Evolutionary conservation across 2,329 filamentous ascomycete species (phyloP).

Genomic region (Monosporascus cannonballus): DNA sequence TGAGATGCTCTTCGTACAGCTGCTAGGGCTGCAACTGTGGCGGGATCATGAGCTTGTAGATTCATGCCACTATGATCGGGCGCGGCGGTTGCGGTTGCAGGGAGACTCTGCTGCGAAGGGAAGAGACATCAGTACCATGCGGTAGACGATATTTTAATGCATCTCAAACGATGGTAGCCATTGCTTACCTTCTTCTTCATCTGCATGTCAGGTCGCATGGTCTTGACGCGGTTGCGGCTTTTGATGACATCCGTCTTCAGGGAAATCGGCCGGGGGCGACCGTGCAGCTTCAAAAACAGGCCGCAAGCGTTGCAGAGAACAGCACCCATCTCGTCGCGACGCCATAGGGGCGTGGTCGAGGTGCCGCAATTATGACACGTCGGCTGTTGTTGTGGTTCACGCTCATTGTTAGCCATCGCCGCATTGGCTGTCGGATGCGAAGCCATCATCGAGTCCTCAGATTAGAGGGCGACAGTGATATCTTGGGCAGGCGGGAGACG

Average conservation of each 20-base stretch:
- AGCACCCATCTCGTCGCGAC: conserved; percentile 89
- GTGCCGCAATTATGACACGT: conserved; percentile 96
- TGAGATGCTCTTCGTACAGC: conserved; percentile 54
- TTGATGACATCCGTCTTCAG: conserved; percentile 99
- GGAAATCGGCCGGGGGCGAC: conserved; percentile 85
- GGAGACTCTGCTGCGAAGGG: conserved; percentile 32
- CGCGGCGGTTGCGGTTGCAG: conserved; percentile 24
- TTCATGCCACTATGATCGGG: conserved; percentile 54
- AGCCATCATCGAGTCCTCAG: conserved; percentile 25
- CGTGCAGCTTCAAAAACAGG: conserved; percentile 94
- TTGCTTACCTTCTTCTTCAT: conserved; percentile 68
- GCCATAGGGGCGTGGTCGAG: conserved; percentile 93
- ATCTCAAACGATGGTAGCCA: neutral
- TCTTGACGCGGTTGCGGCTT: conserved; percentile 96
- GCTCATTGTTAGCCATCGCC: conserved; percentile 47
- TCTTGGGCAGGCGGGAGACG: neutral
- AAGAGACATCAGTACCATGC: neutral
- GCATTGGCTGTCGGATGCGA: conserved; percentile 34
- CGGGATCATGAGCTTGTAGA: conserved; percentile 46
- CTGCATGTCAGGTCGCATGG: conserved; percentile 67
- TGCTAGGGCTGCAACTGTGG: conserved; percentile 47
- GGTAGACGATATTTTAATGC: neutral
- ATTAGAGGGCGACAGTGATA: neutral
- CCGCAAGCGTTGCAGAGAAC: conserved; percentile 99
- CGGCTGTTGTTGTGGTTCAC: conserved; percentile 64